Conservation (phyloP, 441 rosid genomes). For the Daphne laureola region DNA sequence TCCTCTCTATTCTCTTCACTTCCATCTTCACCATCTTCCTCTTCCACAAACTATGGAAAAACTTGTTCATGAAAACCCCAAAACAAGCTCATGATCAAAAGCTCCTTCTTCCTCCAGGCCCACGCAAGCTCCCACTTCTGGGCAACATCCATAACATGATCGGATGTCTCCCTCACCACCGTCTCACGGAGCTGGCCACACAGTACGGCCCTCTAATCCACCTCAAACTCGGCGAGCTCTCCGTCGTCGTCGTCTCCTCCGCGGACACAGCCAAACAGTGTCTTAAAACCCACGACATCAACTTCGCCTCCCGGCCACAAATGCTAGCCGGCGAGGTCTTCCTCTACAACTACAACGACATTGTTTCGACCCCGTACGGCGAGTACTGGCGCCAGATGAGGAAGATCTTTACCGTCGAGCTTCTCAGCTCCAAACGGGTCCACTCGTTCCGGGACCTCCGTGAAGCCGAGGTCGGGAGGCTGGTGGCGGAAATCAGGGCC, state of each 20-base stretch:
- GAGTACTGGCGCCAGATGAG: conserved; percentile 19
- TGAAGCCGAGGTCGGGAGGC: conserved; percentile 14
- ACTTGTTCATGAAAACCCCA: not conserved
- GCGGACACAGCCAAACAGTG: conserved; percentile 15
- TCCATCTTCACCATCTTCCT: too few species aligned
- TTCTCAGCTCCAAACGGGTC: conserved; percentile 18
- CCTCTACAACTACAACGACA: conserved; percentile 9
- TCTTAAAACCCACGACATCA: conserved; percentile 13
- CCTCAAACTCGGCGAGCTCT: conserved; percentile 14
- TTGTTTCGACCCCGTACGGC: conserved; percentile 10
- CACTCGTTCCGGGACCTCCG: conserved; percentile 15
- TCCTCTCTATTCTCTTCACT: too few species aligned
- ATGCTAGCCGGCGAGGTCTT: conserved; percentile 13
- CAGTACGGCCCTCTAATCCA: conserved; percentile 15
- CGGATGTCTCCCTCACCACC: conserved; percentile 16
- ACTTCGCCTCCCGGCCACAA: conserved; percentile 17
- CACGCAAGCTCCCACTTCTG: conserved; percentile 14
- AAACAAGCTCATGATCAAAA: too few species aligned
- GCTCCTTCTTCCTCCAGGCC: conserved; percentile 18
- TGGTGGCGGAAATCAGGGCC: too few species aligned
- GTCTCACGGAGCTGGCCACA: conserved; percentile 10
- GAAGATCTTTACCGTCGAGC: conserved; percentile 17
- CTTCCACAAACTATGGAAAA: not conserved
- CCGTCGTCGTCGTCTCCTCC: conserved; percentile 10
- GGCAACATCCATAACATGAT: conserved; percentile 18